Evolutionary conservation across 2,329 filamentous ascomycete species (phyloP).

Genomic region (Aureobasidium lini): DNA sequence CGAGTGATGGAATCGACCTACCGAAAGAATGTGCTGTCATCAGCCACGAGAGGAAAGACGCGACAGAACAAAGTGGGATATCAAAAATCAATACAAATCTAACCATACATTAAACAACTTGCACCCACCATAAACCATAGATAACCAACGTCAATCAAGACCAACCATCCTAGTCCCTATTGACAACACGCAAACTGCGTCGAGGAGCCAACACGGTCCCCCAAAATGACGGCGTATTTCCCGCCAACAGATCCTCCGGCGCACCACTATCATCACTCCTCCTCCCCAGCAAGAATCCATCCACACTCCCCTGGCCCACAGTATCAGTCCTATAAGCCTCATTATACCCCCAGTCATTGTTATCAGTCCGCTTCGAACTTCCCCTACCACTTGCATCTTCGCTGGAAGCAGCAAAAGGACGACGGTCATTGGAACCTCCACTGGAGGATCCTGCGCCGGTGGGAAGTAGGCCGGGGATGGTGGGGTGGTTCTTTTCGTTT

Average conservation of each 20-base stretch:
- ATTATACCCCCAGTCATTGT: conserved; percentile 5
- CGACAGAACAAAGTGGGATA: too few species aligned
- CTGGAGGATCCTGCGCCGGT: conserved; percentile 19
- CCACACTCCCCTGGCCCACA: conserved; percentile 15
- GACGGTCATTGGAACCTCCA: neutral
- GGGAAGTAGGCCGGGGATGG: conserved; percentile 24
- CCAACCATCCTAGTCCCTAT: conserved; percentile 37
- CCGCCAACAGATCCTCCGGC: conserved; percentile 50
- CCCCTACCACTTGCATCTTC: conserved; percentile 7
- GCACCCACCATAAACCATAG: neutral
- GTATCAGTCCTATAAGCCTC: neutral
- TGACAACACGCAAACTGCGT: conserved; percentile 62
- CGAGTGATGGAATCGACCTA: too few species aligned
- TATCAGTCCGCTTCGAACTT: neutral
- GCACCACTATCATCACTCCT: conserved; percentile 42
- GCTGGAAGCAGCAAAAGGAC: neutral
- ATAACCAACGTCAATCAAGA: too few species aligned
- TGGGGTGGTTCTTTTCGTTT: conserved; percentile 27
- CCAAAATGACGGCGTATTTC: conserved; percentile 64
- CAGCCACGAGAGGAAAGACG: too few species aligned
- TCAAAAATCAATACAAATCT: neutral
- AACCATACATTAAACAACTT: neutral
- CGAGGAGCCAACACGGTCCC: conserved; percentile 58
- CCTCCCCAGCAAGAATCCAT: conserved; percentile 27
- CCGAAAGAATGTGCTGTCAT: too few species aligned